Conservation (phyloP, 2,329 filamentous ascomycete species). For the Alternaria brassicicola region DNA sequence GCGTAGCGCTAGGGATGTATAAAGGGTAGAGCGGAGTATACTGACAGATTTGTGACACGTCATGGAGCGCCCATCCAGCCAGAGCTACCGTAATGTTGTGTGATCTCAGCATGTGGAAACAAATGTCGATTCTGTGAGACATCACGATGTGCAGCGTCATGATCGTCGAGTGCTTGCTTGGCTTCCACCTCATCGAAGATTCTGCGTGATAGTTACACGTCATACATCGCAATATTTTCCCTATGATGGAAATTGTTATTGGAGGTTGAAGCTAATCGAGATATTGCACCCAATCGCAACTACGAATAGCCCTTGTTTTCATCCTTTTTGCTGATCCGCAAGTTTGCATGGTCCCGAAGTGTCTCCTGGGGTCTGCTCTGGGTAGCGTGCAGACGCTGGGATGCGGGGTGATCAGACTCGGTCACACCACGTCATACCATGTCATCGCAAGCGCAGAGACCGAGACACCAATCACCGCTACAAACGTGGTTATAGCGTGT, state of each 20-base stretch:
- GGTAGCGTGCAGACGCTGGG: background rate
- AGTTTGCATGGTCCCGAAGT: background rate
- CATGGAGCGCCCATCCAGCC: background rate
- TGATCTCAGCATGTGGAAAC: background rate
- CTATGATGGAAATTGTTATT: background rate
- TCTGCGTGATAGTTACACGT: background rate
- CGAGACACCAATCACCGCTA: background rate
- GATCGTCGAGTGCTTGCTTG: background rate
- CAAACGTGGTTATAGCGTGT: background rate
- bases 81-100: background rate
- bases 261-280: background rate
- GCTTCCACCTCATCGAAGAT: background rate
- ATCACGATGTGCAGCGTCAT: conserved; percentile 4
- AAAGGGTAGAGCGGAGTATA: background rate
- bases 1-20: background rate
- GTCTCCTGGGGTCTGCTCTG: background rate
- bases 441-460: conserved; percentile 12
- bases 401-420: conserved; percentile 7
- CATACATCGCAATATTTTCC: background rate
- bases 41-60: background rate
- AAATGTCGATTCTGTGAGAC: background rate
- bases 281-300: background rate
- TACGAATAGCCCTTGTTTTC: background rate
- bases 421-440: conserved; percentile 31
- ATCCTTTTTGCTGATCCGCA: background rate